phyloP scores from a whole-genome alignment of 1,139 yeast genomes.

The Candida mesenterica region DNA sequence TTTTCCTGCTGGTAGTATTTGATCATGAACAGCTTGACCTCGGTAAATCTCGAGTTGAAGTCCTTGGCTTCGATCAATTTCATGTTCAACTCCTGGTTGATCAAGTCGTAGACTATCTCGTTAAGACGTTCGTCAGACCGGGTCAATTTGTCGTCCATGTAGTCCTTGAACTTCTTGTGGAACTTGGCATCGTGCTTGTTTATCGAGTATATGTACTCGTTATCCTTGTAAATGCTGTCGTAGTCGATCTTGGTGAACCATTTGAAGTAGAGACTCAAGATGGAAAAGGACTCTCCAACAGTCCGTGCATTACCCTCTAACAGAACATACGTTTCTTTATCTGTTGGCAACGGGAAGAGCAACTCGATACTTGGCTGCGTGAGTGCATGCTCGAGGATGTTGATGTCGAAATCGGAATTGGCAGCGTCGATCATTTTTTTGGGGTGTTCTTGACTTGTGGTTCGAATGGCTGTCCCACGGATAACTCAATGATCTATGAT shows the following conservation, averaged over 20 bases:
- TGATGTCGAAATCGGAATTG: constrained; percentile 27
- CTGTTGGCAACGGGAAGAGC: constrained; percentile 42
- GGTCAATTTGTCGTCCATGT: constrained; percentile 36
- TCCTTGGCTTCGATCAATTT: constrained; percentile 39
- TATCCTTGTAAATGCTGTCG: constrained; percentile 33
- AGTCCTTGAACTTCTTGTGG: constrained; percentile 26
- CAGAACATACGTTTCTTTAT: constrained; percentile 30
- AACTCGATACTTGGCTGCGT: constrained; percentile 32
- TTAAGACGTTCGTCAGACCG: constrained; percentile 35
- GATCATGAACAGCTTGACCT: constrained; percentile 42
- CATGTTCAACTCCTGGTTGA: constrained; percentile 41
- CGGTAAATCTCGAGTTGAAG: constrained; percentile 32
- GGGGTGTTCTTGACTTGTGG: no score
- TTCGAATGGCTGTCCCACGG: no score
- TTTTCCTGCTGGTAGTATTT: constrained; percentile 38
- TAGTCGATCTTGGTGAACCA: constrained; percentile 26
- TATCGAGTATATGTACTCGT: constrained; percentile 37
- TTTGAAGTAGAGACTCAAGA: constrained; percentile 33
- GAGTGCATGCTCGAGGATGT: constrained; percentile 38
- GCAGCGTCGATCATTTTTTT: constrained; percentile 8
- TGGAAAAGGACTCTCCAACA: constrained; percentile 21
- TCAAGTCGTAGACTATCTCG: constrained; percentile 36
- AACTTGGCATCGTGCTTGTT: constrained; percentile 34
- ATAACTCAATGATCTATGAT: no score
- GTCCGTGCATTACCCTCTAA: constrained; percentile 30